Percentiles rank a stretch among this genome's conserved stretches.
Conservation (phyloP, 1,284 basidiomycete genomes). For the Sanguinoderma infundibulare region DNA sequence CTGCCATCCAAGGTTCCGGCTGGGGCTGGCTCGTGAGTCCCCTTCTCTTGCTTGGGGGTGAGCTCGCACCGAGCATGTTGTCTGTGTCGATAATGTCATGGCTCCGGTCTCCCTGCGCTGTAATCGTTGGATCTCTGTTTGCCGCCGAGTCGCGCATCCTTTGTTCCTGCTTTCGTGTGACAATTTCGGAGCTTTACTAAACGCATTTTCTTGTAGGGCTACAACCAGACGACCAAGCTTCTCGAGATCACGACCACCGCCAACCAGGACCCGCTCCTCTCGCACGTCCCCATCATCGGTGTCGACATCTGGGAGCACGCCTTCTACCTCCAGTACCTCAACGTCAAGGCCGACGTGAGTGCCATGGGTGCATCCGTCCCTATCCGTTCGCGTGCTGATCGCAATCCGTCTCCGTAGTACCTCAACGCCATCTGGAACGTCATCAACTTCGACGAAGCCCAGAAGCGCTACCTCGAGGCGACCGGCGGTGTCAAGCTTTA, state of each 20-base stretch:
- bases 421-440: slow-evolving; percentile 83
- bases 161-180: no score
- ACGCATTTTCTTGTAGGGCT: slow-evolving; percentile 50
- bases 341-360: slow-evolving; percentile 73
- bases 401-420: slow-evolving; percentile 58
- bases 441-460: slow-evolving; percentile 83
- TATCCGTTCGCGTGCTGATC: not conserved
- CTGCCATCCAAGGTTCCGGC: slow-evolving; percentile 88
- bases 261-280: slow-evolving; percentile 89
- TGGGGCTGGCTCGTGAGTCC: slow-evolving; percentile 89
- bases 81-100: no score
- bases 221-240: slow-evolving; percentile 62
- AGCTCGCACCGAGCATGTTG: no score
- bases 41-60: no score
- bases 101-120: no score
- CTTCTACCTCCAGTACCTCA: slow-evolving; percentile 80
- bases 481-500: slow-evolving; percentile 22
- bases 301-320: slow-evolving; percentile 90
- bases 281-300: slow-evolving; percentile 80
- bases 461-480: slow-evolving; percentile 65
- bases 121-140: no score
- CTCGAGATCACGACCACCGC: slow-evolving; percentile 81
- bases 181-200: no score
- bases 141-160: no score
- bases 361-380: not conserved